A percentile compares a stretch with the other conserved stretches of the same genome.
Evolutionary conservation across 2,329 filamentous ascomycete genomes (phyloP).

Genomic region (Penicillium sp.): DNA sequence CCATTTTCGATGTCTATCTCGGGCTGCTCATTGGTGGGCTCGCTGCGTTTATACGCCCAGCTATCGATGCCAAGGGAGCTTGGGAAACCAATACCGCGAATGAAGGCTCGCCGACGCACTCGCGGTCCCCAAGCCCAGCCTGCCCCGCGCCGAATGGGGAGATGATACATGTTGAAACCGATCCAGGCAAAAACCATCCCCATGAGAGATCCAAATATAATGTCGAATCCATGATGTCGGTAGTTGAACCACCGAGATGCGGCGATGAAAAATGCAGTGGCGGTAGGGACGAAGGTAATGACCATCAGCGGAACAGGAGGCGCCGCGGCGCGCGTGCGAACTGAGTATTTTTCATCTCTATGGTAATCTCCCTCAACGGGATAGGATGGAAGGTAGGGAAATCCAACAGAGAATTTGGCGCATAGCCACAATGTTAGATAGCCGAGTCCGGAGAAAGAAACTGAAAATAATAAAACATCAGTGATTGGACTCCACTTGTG

Average conservation of each 20-base stretch:
- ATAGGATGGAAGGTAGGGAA: slow-evolving; percentile 42
- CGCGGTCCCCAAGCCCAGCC: slow-evolving; percentile 90
- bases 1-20: not conserved
- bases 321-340: slow-evolving; percentile 74
- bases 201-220: slow-evolving; percentile 80
- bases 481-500: not conserved
- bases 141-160: slow-evolving; percentile 74
- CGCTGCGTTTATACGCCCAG: slow-evolving; percentile 20
- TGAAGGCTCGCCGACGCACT: slow-evolving; percentile 69
- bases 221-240: slow-evolving; percentile 89
- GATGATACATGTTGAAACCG: slow-evolving; percentile 81
- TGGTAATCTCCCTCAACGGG: slow-evolving; percentile 26
- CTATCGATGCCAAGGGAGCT: slow-evolving; percentile 32
- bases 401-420: slow-evolving; percentile 52
- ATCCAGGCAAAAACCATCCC: slow-evolving; percentile 71
- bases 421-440: slow-evolving; percentile 87
- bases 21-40: not conserved
- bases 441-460: slow-evolving; percentile 75
- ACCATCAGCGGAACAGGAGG: slow-evolving; percentile 78
- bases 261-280: slow-evolving; percentile 76
- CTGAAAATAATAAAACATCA: slow-evolving; percentile 31
- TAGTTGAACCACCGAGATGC: slow-evolving; percentile 85
- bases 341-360: slow-evolving; percentile 40
- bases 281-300: slow-evolving; percentile 69
- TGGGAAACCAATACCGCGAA: slow-evolving; percentile 34